phyloP scores from a whole-genome alignment of 1,284 basidiomycete genomes.

The Cystobasidium pallidum region DNA sequence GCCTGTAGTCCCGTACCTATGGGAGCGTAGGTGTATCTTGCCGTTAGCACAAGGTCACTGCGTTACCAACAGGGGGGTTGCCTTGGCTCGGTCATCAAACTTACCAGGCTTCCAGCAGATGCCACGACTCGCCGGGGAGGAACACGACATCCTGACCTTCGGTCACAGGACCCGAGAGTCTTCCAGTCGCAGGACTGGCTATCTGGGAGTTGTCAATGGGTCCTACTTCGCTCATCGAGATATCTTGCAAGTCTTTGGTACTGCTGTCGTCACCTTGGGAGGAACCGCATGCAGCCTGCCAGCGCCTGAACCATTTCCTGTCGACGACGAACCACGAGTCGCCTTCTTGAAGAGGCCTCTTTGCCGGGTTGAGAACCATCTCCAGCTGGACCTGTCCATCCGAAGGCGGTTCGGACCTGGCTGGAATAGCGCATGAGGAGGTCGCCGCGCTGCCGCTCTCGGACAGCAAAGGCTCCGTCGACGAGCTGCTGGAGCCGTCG shows the following conservation, averaged over 20 bases:
- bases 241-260: conserved; percentile 52
- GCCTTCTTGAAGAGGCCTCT: conserved; percentile 62
- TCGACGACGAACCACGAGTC: conserved; percentile 79
- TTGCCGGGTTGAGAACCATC: conserved; percentile 3
- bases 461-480: conserved; percentile 34
- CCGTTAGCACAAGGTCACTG: neutral
- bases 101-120: conserved; percentile 69
- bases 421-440: neutral
- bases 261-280: conserved; percentile 63
- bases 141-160: conserved; percentile 79
- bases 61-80: neutral
- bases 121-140: conserved; percentile 74
- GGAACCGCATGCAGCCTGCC: conserved; percentile 67
- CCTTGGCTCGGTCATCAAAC: conserved; percentile 68
- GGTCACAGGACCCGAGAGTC: conserved; percentile 57
- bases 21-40: too few species aligned
- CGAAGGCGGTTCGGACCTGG: conserved; percentile 8
- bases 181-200: conserved; percentile 58
- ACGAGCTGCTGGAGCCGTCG: conserved; percentile 34
- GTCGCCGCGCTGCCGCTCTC: conserved; percentile 15
- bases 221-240: conserved; percentile 62
- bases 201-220: conserved; percentile 74
- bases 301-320: conserved; percentile 71
- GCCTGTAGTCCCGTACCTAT: conserved; percentile 40
- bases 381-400: conserved; percentile 35